Conservation (phyloP, 2,329 filamentous ascomycete species). For the Colletotrichum cordylinicola region DNA sequence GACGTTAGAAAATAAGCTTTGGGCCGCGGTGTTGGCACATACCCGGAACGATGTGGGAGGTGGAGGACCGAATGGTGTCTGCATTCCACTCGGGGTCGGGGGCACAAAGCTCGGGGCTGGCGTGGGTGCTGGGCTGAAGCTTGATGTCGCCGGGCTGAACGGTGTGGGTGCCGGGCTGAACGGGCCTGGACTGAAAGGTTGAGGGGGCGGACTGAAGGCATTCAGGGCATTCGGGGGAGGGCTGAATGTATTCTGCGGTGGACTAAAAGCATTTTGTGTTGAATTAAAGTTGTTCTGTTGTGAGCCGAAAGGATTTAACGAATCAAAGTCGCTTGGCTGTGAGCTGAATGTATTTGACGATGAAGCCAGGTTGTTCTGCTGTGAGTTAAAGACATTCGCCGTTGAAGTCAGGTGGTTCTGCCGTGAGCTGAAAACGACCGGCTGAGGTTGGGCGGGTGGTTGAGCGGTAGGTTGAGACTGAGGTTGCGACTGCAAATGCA, state of each 20-base stretch:
- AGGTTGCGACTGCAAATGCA: background rate
- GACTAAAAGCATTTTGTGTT: background rate
- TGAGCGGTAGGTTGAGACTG: background rate
- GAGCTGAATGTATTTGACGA: background rate
- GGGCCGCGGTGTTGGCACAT: background rate
- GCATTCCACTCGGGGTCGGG: conserved; percentile 3
- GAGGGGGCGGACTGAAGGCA: conserved; percentile 10
- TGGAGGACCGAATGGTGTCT: conserved; percentile 18
- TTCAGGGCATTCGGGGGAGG: conserved; percentile 6
- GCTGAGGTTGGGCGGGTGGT: background rate
- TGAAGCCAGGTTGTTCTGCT: background rate
- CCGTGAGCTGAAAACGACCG: background rate
- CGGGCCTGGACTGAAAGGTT: conserved; percentile 7
- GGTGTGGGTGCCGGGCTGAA: conserved; percentile 14
- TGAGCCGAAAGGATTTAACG: background rate
- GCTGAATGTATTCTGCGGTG: conserved; percentile 1
- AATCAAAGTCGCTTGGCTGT: background rate
- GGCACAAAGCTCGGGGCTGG: conserved; percentile 14
- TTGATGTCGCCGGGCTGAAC: conserved; percentile 12
- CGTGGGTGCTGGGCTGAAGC: conserved; percentile 18
- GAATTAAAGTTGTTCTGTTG: background rate
- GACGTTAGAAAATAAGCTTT: background rate
- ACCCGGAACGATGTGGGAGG: conserved; percentile 20
- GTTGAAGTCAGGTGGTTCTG: background rate
- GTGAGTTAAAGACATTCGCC: background rate